Evolutionary conservation across 495 filamentous ascomycete species (phyloP), one percentile per base, ranked within the genome.

Genomic region (Neurospora sp.): DNA sequence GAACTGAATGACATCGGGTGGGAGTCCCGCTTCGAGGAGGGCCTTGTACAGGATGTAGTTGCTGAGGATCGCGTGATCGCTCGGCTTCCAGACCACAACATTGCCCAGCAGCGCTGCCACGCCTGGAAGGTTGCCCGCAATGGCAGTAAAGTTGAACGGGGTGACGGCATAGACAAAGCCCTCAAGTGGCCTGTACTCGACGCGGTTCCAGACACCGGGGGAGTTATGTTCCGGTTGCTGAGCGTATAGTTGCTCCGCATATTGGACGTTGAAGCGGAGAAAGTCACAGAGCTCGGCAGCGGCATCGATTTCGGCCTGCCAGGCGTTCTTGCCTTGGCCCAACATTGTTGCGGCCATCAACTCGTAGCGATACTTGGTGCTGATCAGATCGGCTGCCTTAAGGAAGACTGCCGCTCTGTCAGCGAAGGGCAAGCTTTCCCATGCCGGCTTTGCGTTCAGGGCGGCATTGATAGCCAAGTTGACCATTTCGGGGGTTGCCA

Each of bases 271-370:
- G 84, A 96, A 96, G 74, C 92, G 87, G 77, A 98, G 86, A 84
- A 98, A 98, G 81, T 98, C 95, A 76, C 88, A 90, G 54, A 97
- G 83, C 86, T 98, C 95, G 3, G 95, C 95, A 5, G 95, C 95
- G 35, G 95, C 90, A 82, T 98, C 94, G 76, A 98, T 97, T 88
- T 98, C 94, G 23, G 94, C 94, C 81, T 98, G 94, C 93, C 93
- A 97, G 35, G 92, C 92, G 82, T 97, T 97, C 87, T 98, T 98
- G 75, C 94, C 94, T 82, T 98, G 94, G 39, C 94, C 94, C 31
- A 97, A 86, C 88, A 98, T 97, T 9, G 94, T 98, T 44, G 93
- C 88, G 8, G 95, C 94, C 91, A 97, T 95, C 72, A 98, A 85
- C 74, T 96, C 92, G 81, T 96, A 96, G 77, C 94, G 89, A 84